Conservation (phyloP, 441 rosid species). For the Euphorbia corollata region DNA sequence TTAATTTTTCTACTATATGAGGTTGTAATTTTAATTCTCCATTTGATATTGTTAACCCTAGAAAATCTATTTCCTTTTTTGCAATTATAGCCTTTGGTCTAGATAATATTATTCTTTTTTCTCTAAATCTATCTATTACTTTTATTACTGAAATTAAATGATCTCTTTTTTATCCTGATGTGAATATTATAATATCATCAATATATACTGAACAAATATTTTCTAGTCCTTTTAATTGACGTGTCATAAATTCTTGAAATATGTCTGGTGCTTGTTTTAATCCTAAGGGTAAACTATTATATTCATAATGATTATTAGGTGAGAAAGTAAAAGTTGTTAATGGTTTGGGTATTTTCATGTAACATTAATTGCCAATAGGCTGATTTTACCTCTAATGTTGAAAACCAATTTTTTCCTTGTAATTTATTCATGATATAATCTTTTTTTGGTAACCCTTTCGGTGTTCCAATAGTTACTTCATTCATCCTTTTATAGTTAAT, state of each 20-base stretch:
- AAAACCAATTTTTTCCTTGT: not conserved
- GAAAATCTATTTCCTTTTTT: not conserved
- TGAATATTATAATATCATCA: not conserved
- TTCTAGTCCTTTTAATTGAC: too few species aligned
- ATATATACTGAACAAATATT: not conserved
- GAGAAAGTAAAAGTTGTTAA: not conserved
- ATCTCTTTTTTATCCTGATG: not conserved
- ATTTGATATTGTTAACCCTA: not conserved
- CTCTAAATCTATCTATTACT: not conserved
- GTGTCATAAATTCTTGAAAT: too few species aligned
- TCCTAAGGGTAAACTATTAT: not conserved
- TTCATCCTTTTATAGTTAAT: not conserved
- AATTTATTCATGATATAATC: not conserved
- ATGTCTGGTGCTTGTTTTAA: too few species aligned
- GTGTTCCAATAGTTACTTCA: not conserved
- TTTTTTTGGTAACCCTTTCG: not conserved
- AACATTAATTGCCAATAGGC: not conserved
- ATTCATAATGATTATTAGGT: not conserved
- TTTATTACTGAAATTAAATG: not conserved
- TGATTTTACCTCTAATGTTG: not conserved
- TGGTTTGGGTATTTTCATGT: not conserved
- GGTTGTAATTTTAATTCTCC: not conserved
- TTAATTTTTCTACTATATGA: not conserved
- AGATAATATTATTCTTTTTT: not conserved
- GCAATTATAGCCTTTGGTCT: not conserved